Evolutionary conservation across 1,139 yeast genomes (phyloP).

Genomic region (Spathaspora sp.): DNA sequence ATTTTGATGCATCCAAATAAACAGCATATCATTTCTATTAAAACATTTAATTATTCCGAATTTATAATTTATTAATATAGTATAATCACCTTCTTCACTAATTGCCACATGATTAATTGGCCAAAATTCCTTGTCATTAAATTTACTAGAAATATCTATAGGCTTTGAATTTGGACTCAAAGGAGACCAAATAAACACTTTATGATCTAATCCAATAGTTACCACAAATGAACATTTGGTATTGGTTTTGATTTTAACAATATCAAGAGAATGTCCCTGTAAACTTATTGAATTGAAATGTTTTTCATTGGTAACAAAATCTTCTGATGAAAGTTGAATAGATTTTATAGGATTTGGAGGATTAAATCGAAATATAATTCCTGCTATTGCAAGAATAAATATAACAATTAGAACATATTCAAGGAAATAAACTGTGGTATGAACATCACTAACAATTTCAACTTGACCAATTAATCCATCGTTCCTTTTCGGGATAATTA

Average conservation of each 20-base stretch:
- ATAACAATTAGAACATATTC: conserved; percentile 29
- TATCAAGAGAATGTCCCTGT: conserved; percentile 61
- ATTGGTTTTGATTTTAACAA: conserved; percentile 57
- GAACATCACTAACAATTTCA: conserved; percentile 18
- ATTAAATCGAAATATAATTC: conserved; percentile 26
- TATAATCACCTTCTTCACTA: conserved; percentile 58
- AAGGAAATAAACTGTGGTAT: conserved; percentile 29
- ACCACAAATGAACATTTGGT: conserved; percentile 58
- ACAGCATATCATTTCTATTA: conserved; percentile 52
- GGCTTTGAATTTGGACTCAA: conserved; percentile 31
- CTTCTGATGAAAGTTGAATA: not conserved
- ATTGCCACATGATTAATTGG: conserved; percentile 64
- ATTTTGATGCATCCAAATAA: conserved; percentile 44
- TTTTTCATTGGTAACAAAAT: conserved; percentile 1
- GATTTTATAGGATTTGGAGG: conserved; percentile 2
- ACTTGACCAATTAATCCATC: conserved; percentile 17
- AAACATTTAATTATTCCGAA: conserved; percentile 56
- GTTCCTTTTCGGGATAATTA: conserved; percentile 22
- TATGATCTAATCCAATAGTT: conserved; percentile 73
- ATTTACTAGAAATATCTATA: conserved; percentile 43
- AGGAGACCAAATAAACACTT: conserved; percentile 74
- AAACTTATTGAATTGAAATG: conserved; percentile 51
- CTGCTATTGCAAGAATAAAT: conserved; percentile 29
- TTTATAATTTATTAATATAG: conserved; percentile 55
- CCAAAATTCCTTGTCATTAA: conserved; percentile 49